Conservation (phyloP, 2,329 filamentous ascomycete genomes). For the Chrysoporthe austroafricana region DNA sequence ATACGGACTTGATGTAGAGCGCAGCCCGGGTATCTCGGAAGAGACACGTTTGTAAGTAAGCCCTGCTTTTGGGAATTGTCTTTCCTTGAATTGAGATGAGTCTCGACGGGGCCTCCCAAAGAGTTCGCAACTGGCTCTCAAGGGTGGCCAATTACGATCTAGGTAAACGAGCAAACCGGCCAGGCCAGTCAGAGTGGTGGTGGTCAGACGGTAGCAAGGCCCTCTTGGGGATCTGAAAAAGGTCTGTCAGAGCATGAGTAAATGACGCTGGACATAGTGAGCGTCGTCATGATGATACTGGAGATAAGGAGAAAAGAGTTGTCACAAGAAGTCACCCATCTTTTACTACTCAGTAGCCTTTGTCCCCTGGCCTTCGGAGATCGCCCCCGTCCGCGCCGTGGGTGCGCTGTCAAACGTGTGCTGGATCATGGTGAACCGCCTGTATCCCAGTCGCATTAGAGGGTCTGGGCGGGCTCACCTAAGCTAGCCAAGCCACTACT, state of each 20-base stretch:
- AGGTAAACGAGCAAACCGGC: background rate
- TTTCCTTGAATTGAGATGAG: background rate
- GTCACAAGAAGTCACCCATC: background rate
- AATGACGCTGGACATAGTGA: background rate
- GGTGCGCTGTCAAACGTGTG: background rate
- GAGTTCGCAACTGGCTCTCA: background rate
- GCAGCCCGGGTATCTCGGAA: background rate
- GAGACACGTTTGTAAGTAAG: too few relatives aligned
- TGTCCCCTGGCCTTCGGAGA: conserved; percentile 9
- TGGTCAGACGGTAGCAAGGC: background rate
- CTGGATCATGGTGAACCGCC: background rate
- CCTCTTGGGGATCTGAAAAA: background rate
- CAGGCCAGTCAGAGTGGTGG: background rate
- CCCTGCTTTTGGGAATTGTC: background rate
- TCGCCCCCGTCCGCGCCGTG: background rate
- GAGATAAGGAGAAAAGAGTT: background rate
- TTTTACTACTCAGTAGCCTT: background rate
- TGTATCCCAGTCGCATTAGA: conserved; percentile 5
- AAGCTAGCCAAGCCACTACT: background rate
- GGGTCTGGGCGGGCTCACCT: background rate
- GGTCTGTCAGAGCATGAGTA: background rate
- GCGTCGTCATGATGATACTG: background rate
- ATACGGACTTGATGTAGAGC: background rate
- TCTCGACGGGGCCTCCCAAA: background rate
- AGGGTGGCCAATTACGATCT: background rate